Conservation (phyloP, 495 filamentous ascomycete genomes). For the Jackrogersella minutella region DNA sequence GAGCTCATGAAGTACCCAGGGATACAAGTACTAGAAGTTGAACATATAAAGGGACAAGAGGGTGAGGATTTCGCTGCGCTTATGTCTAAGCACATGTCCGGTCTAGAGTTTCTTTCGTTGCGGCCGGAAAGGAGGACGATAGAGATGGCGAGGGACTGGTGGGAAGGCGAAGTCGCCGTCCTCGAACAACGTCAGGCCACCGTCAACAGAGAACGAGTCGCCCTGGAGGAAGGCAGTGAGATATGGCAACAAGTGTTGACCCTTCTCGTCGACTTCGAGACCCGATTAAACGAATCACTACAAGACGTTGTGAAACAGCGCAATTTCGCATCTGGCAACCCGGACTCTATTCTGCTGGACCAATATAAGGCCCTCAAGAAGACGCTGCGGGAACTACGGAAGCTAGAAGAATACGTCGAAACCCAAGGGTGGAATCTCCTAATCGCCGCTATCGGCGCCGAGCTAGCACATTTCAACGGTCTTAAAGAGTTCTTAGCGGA, state of each 20-base stretch:
- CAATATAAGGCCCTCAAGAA: constrained; percentile 65
- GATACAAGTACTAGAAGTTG: constrained; percentile 51
- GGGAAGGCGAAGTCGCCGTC: constrained; percentile 68
- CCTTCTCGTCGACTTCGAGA: constrained; percentile 75
- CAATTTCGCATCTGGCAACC: constrained; percentile 5
- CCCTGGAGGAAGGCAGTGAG: constrained; percentile 82
- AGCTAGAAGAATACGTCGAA: constrained; percentile 66
- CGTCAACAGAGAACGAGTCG: constrained; percentile 73
- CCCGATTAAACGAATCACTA: constrained; percentile 65
- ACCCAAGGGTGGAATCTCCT: constrained; percentile 84
- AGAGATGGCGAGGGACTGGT: constrained; percentile 80
- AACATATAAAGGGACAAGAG: constrained; percentile 42
- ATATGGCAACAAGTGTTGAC: constrained; percentile 78
- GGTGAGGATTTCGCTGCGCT: constrained; percentile 31
- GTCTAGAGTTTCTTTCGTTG: constrained; percentile 62
- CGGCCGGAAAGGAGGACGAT: constrained; percentile 75
- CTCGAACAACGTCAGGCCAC: constrained; percentile 65
- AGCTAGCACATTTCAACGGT: constrained; percentile 82
- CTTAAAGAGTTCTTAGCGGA: constrained; percentile 69
- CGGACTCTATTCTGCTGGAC: constrained; percentile 49
- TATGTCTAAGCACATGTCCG: constrained; percentile 46
- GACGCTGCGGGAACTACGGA: constrained; percentile 66
- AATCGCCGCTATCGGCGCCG: constrained; percentile 86
- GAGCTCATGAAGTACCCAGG: constrained; percentile 61
- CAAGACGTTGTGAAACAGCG: constrained; percentile 25